phyloP scores from a whole-genome alignment of 2,329 filamentous ascomycete species.

The Verticillium nonalfalfae region DNA sequence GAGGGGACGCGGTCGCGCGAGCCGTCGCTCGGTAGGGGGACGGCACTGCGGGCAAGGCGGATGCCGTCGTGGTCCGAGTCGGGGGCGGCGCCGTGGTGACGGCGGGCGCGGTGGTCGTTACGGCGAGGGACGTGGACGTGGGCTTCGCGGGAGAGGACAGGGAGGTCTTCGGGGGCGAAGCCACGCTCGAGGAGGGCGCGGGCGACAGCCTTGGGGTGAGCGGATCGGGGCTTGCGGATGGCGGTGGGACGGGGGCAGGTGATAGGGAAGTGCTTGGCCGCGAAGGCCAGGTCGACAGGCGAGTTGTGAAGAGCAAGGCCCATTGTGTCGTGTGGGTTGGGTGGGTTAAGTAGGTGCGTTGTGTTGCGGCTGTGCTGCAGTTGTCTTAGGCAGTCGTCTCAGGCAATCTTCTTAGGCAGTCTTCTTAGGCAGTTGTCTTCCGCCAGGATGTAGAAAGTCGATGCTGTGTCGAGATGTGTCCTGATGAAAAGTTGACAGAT shows the following conservation, averaged over 20 bases:
- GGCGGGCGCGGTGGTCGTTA: not conserved
- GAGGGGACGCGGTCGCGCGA: conserved; percentile 25
- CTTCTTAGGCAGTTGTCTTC: not conserved
- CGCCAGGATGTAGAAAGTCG: not conserved
- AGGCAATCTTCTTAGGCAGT: too few relatives aligned
- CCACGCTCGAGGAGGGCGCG: conserved; percentile 1
- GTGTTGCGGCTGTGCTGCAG: not conserved
- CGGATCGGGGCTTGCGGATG: not conserved
- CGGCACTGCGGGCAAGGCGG: conserved; percentile 25
- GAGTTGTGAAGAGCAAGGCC: conserved; percentile 7
- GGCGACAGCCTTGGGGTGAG: not conserved
- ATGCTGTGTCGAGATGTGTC: not conserved
- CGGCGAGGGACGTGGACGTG: not conserved
- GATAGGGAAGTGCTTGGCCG: not conserved
- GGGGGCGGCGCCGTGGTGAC: not conserved
- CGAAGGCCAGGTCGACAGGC: not conserved
- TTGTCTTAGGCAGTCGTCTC: not conserved
- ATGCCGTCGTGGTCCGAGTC: conserved; percentile 19
- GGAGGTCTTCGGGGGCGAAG: not conserved
- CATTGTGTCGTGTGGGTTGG: conserved; percentile 1
- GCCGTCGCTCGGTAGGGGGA: conserved; percentile 29
- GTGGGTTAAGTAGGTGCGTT: not conserved
- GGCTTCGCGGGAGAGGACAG: not conserved
- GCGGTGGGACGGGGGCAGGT: not conserved
- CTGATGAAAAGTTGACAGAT: not conserved